Base-by-base conservation (phyloP, 768 basidiomycete species). In the Strobilomyces confusus region DNA sequence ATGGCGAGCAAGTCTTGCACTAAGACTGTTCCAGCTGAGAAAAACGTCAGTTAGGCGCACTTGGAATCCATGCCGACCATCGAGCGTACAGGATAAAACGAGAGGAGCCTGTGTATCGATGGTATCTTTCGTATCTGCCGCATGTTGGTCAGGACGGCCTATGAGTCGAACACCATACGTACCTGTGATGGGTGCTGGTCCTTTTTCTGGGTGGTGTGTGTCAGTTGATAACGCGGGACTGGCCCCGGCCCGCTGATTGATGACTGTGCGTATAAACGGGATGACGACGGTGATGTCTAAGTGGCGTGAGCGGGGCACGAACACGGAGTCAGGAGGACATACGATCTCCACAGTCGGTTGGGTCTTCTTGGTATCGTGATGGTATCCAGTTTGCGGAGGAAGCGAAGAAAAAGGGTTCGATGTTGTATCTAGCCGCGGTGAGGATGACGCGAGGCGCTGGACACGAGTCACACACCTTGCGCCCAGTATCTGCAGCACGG, bases 221-320 rank as follows among this genome's bases (percentile, higher is more conserved):
- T 14, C 32, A 33, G 9, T 12, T 33, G 32, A 33, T 12, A 9
- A 9, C 3, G 32, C 11, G 11, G 32, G 32, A 33, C 6, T 33
- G 14, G 14, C 14, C 9, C 32, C 14, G 32, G 47, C 46, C 26
- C 48, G 52, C 9, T 49, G 20, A 48, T 73, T 72, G 51, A 63
- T 59, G 63, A 77, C 69, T 5, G 70, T 58, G 9, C 80, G 74
- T 51, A 73, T 63, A 48, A 75, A 77, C 1, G 69, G 70, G 7
- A 77, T 63, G 7, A 73, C 72, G 32, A 78, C 70, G 3, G 77
- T 77, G 42, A 78, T 72, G 51, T 77, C 76, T 77, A 48, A 9
- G 49, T 4, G 8, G 26, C 20, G 34, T 57, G 26, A 61, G 56
- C 17, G 1, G 9, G 15, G 29, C 8, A 44, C 11, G 38, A 5